A percentile compares a stretch with the other conserved stretches of the same genome.
Evolutionary conservation across 371 early-diverging fungal species (phyloP).

Genomic region (Actinomucor elegans): DNA sequence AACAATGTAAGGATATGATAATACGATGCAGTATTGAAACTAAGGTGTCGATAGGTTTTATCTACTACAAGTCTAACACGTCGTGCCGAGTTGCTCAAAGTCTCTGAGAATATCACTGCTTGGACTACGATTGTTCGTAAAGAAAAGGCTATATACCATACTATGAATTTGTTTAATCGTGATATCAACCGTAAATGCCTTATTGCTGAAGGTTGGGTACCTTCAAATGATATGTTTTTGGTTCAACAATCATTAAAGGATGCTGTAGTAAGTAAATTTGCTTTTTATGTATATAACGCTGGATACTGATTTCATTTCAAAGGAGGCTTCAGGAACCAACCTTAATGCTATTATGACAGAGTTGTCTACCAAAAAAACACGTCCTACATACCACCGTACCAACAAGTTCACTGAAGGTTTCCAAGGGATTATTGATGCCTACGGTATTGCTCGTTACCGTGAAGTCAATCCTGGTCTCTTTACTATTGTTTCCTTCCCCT

Average conservation of each 20-base stretch:
- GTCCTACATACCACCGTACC: slow-evolving; percentile 95
- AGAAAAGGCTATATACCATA: slow-evolving; percentile 97
- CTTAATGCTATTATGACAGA: slow-evolving; percentile 86
- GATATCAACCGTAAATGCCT: slow-evolving; percentile 90
- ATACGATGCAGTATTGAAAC: too few relatives aligned
- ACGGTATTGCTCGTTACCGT: slow-evolving; percentile 96
- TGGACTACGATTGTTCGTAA: slow-evolving; percentile 93
- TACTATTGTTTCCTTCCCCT: slow-evolving; percentile 97
- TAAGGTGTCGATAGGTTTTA: slow-evolving; percentile 53
- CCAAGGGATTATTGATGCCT: slow-evolving; percentile 97
- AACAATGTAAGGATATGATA: slow-evolving; percentile 40
- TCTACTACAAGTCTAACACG: slow-evolving; percentile 85
- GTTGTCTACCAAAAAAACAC: slow-evolving; percentile 76
- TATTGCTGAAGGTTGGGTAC: slow-evolving; percentile 98
- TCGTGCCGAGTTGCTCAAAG: slow-evolving; percentile 77
- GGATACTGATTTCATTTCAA: background rate
- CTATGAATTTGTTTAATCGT: slow-evolving; percentile 93
- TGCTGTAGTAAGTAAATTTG: slow-evolving; percentile 67
- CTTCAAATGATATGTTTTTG: slow-evolving; percentile 75
- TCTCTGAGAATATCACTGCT: slow-evolving; percentile 78
- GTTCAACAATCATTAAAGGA: slow-evolving; percentile 81
- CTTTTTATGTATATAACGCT: too few relatives aligned
- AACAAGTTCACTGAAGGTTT: slow-evolving; percentile 96
- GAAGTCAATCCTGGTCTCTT: slow-evolving; percentile 99
- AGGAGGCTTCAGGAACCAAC: slow-evolving; percentile 84